Conservation (phyloP, 352 stramenopile species). For the Pythium scleroteichum region DNA sequence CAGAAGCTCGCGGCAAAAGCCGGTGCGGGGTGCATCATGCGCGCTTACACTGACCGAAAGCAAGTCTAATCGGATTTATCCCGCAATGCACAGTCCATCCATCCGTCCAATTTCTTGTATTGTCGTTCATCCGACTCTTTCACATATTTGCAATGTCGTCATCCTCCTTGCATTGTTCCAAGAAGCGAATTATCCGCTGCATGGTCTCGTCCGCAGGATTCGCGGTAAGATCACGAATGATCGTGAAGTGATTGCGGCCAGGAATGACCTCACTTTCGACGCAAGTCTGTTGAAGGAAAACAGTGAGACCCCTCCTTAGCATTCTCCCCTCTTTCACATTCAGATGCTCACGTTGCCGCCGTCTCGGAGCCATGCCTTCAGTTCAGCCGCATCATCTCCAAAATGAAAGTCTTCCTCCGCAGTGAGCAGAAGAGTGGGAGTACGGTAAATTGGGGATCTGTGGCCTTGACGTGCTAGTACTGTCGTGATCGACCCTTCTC, state of each 20-base stretch:
- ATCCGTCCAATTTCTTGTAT: too few relatives aligned
- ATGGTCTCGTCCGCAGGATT: conserved; percentile 40
- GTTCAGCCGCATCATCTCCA: conserved; percentile 62
- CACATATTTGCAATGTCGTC: too few relatives aligned
- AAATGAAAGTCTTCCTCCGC: conserved; percentile 84
- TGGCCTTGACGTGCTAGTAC: conserved; percentile 41
- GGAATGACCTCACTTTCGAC: conserved; percentile 49
- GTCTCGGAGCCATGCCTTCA: conserved; percentile 57
- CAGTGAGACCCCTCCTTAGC: not conserved
- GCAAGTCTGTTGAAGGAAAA: conserved; percentile 24
- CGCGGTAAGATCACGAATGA: conserved; percentile 57
- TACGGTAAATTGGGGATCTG: conserved; percentile 47
- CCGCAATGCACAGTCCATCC: too few relatives aligned
- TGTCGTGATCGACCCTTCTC: conserved; percentile 64
- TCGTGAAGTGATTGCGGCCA: conserved; percentile 74
- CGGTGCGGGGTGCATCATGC: conserved; percentile 87
- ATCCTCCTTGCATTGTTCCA: conserved; percentile 18
- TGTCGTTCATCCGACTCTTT: too few relatives aligned
- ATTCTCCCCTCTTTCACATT: not conserved
- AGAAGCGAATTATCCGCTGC: conserved; percentile 47
- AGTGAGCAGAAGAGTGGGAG: conserved; percentile 61
- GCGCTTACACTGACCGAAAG: conserved; percentile 87
- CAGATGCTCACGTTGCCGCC: conserved; percentile 50
- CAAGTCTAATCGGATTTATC: conserved; percentile 53
- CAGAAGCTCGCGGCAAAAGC: conserved; percentile 83